A percentile compares a stretch with the other conserved stretches of the same genome.
Evolutionary conservation across 148 eudicot species (phyloP).

Genomic region (Rhododendron simsii): DNA sequence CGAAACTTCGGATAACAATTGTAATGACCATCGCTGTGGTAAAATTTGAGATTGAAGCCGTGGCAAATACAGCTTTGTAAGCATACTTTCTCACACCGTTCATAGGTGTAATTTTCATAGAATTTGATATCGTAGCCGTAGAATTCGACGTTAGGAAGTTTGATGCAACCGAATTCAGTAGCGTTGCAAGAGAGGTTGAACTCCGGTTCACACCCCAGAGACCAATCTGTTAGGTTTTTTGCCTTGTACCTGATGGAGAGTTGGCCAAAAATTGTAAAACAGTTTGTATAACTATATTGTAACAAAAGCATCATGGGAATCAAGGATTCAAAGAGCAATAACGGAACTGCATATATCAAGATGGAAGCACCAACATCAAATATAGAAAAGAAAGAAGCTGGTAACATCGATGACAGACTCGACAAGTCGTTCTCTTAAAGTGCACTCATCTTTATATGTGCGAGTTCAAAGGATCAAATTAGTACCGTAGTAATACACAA

Average conservation of each 20-base stretch:
- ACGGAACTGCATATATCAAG: no score
- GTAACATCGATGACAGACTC: no score
- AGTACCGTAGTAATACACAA: no score
- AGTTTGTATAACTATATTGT: no score
- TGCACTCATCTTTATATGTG: no score
- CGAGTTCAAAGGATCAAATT: no score
- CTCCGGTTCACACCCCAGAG: conserved; percentile 32
- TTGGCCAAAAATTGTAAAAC: not conserved
- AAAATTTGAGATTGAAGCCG: conserved; percentile 21
- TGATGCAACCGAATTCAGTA: conserved; percentile 1
- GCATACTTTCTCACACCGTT: conserved; percentile 22
- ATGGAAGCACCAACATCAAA: no score
- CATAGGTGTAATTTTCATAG: conserved; percentile 9
- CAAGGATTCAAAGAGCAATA: no score
- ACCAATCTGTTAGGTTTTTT: conserved; percentile 26
- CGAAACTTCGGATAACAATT: conserved; percentile 19
- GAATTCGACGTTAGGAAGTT: conserved; percentile 16
- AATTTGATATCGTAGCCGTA: conserved; percentile 15
- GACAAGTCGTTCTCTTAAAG: no score
- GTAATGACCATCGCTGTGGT: not conserved
- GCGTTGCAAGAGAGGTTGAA: not conserved
- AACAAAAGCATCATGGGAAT: no score
- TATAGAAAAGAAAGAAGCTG: no score
- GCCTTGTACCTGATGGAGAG: conserved; percentile 10
- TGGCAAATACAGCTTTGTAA: conserved; percentile 16